Evolutionary conservation across 192 early-diverging fungal species (phyloP), one percentile per base, ranked within the genome.

Genomic region (Polychytrium aggregatum): DNA sequence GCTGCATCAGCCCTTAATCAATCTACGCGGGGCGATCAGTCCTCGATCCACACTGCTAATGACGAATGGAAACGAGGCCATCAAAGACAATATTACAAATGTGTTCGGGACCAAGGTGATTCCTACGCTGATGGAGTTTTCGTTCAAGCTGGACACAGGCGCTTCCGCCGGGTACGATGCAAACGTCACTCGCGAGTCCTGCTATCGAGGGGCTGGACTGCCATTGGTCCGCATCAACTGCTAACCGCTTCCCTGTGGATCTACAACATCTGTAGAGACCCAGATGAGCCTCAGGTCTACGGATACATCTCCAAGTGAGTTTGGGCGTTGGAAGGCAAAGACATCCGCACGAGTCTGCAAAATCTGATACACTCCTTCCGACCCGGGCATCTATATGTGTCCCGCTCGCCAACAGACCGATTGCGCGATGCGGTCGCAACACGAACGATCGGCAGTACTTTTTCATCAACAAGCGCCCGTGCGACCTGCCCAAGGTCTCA

Each of bases 401-500:
- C n/a, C n/a, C n/a, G n/a, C n/a, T n/a, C n/a, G n/a, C n/a, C n/a
- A n/a, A 0, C 0, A 78, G 79, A 24, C 83, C 87, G 0, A 53
- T 58, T 22, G 72, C 76, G 3, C 78, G 76, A 0, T 68, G 70
- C 36, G 90, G 90, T 0, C 60, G 92, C 7, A 82, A 77, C 25
- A 82, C 62, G 13, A 31, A 64, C 1, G 96, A 97, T 53, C 74
- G 87, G 34, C 92, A 94, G 70, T 97, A 81, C 49, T 62, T 84
- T 27, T 97, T 70, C 51, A 75, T 98, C 46, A 97, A 97, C 61
- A 82, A 83, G 8, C 79, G 92, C 17, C 93, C 96, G 0, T 88
- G 89, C 48, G 70, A 76, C 39, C 59, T 94, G 33, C 87, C 85
- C 41, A 88, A 84, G 52, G 81, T 84, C 21, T 50, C 82, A 3